These are phyloP conservation scores for Neopestalotiopsis rosae DNA, from an alignment of 2,329 filamentous ascomycete genomes.

Conservation along the genomic window DNA sequence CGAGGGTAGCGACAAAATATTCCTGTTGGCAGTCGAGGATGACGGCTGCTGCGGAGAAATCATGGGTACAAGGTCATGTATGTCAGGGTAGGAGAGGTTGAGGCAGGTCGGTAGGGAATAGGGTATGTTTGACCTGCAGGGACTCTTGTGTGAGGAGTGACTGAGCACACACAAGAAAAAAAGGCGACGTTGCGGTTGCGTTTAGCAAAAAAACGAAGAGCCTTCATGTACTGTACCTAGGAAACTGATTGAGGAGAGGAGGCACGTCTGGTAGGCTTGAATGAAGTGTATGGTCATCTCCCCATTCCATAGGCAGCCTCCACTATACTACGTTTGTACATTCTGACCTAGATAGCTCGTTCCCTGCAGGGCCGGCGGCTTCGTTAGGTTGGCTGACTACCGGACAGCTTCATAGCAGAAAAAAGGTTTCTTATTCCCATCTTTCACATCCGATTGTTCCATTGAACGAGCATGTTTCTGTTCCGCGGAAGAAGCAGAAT, in stretches of 20 bases:
- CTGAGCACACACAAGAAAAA: too few relatives aligned
- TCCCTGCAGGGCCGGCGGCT: background rate
- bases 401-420: background rate
- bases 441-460: background rate
- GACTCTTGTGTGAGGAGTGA: background rate
- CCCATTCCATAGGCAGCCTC: too few relatives aligned
- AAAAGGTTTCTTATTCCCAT: slow-evolving; percentile 9
- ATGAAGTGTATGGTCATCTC: too few relatives aligned
- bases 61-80: background rate
- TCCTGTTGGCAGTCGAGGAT: background rate
- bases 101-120: background rate
- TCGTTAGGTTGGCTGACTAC: background rate
- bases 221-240: too few relatives aligned
- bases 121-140: background rate
- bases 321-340: too few relatives aligned
- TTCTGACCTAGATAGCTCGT: background rate
- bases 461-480: background rate
- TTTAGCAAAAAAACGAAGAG: background rate
- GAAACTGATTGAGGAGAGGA: too few relatives aligned
- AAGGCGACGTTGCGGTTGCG: background rate
- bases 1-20: background rate
- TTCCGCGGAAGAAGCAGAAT: background rate
- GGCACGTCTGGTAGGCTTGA: too few relatives aligned
- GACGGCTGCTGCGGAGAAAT: slow-evolving; percentile 1
- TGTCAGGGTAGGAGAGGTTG: background rate